A percentile compares a stretch with the other conserved stretches of the same genome.
These are phyloP conservation scores for Tolypocladium tundrense DNA, from an alignment of 2,329 filamentous ascomycete genomes.

Conservation along the genomic window DNA sequence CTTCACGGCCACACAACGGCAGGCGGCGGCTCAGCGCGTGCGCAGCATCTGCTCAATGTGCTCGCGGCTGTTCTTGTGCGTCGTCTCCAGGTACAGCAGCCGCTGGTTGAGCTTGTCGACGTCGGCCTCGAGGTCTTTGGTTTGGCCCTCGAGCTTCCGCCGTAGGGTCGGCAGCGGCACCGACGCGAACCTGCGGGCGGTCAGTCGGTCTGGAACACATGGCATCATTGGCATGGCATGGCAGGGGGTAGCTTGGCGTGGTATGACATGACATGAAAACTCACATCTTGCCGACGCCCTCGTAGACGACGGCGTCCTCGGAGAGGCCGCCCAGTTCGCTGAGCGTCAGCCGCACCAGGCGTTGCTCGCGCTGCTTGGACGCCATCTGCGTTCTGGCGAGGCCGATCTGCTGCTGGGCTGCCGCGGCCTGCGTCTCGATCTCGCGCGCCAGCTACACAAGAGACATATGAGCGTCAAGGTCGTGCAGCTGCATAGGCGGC, in stretches of 20 bases:
- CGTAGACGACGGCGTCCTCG: conserved; percentile 70
- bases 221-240: background rate
- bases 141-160: conserved; percentile 65
- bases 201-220: background rate
- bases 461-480: background rate
- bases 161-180: conserved; percentile 64
- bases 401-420: conserved; percentile 84
- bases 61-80: conserved; percentile 84
- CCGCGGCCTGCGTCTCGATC: conserved; percentile 81
- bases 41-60: conserved; percentile 80
- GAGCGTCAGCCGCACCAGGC: conserved; percentile 77
- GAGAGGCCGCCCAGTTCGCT: conserved; percentile 74
- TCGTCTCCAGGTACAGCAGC: conserved; percentile 87
- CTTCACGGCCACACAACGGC: background rate
- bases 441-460: conserved; percentile 70
- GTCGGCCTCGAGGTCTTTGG: conserved; percentile 64
- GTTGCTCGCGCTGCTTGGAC: conserved; percentile 77
- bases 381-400: conserved; percentile 77
- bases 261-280: conserved; percentile 16
- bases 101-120: conserved; percentile 78
- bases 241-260: background rate
- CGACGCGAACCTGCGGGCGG: conserved; percentile 65
- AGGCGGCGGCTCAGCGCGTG: conserved; percentile 29
- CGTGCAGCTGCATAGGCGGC: background rate
- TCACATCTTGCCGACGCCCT: conserved; percentile 96